Percentiles rank a stretch among this genome's conserved stretches.
phyloP scores from a whole-genome alignment of 2,329 filamentous ascomycete genomes.

The Macrophomina tecta region DNA sequence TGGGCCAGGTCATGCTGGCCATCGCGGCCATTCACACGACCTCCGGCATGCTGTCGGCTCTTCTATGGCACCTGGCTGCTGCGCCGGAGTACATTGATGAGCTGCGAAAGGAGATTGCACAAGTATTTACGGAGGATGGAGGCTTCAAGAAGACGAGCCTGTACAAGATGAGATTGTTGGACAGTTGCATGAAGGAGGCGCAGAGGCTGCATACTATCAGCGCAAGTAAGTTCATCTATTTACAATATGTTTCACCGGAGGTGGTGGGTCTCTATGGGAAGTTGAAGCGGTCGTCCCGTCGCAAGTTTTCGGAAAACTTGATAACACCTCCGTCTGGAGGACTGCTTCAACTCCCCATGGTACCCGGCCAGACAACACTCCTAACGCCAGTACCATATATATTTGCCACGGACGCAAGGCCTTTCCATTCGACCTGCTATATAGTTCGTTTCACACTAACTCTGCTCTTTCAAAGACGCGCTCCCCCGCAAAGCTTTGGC shows the following conservation, averaged over 20 bases:
- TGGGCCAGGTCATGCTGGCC: slow-evolving; percentile 30
- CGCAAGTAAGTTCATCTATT: background rate
- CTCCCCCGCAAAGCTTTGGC: background rate
- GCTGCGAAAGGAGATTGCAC: slow-evolving; percentile 8
- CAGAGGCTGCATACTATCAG: slow-evolving; percentile 35
- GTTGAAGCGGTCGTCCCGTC: no score
- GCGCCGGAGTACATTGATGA: slow-evolving; percentile 5
- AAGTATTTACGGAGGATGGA: slow-evolving; percentile 27
- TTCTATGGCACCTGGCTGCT: background rate
- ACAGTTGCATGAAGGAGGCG: slow-evolving; percentile 52
- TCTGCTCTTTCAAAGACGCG: no score
- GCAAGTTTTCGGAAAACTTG: no score
- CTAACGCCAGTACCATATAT: no score
- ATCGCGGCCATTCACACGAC: slow-evolving; percentile 33
- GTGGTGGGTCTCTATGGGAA: background rate
- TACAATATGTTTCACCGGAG: background rate
- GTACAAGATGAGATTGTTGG: slow-evolving; percentile 49
- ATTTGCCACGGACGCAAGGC: no score
- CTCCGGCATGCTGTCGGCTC: slow-evolving; percentile 8
- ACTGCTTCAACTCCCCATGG: no score
- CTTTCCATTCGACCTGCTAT: no score
- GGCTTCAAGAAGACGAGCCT: slow-evolving; percentile 43
- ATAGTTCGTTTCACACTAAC: no score
- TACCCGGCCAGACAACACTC: no score
- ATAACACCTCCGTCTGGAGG: no score